A percentile compares a stretch with the other conserved stretches of the same genome.
phyloP scores from a whole-genome alignment of 2,329 filamentous ascomycete genomes.

The Cryphonectria naterciae region DNA sequence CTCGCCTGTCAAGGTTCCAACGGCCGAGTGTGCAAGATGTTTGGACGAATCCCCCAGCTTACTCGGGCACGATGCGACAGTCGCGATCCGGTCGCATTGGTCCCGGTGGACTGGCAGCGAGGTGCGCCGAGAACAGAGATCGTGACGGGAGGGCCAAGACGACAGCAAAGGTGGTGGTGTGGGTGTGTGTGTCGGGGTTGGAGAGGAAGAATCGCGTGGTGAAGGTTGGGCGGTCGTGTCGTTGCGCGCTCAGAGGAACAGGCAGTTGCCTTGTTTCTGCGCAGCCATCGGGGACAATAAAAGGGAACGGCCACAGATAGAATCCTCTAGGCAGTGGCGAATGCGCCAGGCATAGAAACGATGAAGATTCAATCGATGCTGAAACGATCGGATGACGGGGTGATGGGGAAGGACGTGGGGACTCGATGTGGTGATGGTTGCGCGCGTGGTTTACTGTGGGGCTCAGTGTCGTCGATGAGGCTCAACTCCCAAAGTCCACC shows the following conservation, averaged over 20 bases:
- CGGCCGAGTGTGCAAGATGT: constrained; percentile 34
- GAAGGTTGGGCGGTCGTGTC: constrained; percentile 7
- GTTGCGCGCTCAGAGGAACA: constrained; percentile 25
- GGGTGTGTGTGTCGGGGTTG: constrained; percentile 4
- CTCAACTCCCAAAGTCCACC: not conserved
- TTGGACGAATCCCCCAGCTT: constrained; percentile 18
- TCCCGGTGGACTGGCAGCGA: constrained; percentile 12
- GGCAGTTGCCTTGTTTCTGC: constrained; percentile 16
- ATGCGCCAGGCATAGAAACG: not conserved
- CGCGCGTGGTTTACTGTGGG: constrained; percentile 16
- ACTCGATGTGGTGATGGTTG: constrained; percentile 7
- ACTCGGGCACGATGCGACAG: constrained; percentile 22
- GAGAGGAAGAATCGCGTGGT: not conserved
- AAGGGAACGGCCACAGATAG: not conserved
- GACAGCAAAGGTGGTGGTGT: not conserved
- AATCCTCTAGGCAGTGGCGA: not conserved
- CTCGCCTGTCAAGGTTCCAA: constrained; percentile 20
- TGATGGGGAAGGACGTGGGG: constrained; percentile 20
- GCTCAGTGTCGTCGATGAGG: constrained; percentile 16
- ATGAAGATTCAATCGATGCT: constrained; percentile 3
- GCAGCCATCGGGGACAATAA: constrained; percentile 13
- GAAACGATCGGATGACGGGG: constrained; percentile 8
- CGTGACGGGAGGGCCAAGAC: not conserved
- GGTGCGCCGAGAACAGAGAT: not conserved
- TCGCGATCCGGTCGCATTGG: constrained; percentile 28